phyloP scores from a whole-genome alignment of 768 basidiomycete species.

The Paxillus involutus region DNA sequence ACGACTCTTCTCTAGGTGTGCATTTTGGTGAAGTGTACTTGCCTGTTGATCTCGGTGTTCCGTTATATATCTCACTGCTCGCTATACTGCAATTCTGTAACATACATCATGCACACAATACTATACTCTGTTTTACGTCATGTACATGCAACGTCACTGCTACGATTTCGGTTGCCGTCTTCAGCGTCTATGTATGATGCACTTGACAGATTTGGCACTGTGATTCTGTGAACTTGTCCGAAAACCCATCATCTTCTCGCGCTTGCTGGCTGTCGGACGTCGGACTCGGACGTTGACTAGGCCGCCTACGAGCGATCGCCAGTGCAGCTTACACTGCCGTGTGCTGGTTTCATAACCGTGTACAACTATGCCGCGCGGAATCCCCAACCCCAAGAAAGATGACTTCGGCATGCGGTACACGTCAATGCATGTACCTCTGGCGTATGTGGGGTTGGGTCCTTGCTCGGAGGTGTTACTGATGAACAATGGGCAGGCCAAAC shows the following conservation, averaged over 20 bases:
- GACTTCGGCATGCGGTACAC: conserved; percentile 84
- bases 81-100: conserved; percentile 22
- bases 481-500: conserved; percentile 51
- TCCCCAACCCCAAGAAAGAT: conserved; percentile 78
- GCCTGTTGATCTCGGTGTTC: conserved; percentile 5
- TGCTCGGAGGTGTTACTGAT: conserved; percentile 11
- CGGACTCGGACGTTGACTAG: too few species aligned
- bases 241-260: neutral
- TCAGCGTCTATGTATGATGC: neutral
- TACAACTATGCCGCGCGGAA: conserved; percentile 69
- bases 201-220: conserved; percentile 11
- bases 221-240: neutral
- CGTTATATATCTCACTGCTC: conserved; percentile 13
- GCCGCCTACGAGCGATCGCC: neutral
- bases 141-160: neutral
- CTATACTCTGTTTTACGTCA: neutral
- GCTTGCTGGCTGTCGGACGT: neutral
- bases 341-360: neutral
- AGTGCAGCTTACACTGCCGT: neutral
- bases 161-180: neutral
- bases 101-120: conserved; percentile 11
- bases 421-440: conserved; percentile 74
- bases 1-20: conserved; percentile 48
- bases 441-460: conserved; percentile 42
- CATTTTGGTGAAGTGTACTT: conserved; percentile 61